Percentiles rank a stretch among this genome's conserved stretches.
These are phyloP conservation scores for Alternaria consortialis DNA, from an alignment of 2,329 filamentous ascomycete species.

Conservation along the genomic window DNA sequence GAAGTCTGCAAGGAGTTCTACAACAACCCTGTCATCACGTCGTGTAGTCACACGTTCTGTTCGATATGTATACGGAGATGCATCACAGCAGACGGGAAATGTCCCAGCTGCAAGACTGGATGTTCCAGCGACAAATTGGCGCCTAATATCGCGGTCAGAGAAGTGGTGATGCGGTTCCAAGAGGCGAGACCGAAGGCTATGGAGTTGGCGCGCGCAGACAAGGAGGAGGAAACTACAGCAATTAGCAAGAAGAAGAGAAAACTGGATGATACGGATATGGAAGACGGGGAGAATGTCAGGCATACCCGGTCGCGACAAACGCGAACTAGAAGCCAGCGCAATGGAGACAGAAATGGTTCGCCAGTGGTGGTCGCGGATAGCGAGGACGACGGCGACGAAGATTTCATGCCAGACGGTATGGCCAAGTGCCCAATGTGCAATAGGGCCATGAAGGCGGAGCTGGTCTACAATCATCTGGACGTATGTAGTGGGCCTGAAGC, in stretches of 20 bases:
- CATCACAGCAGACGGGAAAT: slow-evolving; percentile 83
- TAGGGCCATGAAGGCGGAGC: slow-evolving; percentile 78
- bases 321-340: slow-evolving; percentile 50
- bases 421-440: slow-evolving; percentile 86
- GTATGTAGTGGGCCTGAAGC: slow-evolving; percentile 60
- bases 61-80: slow-evolving; percentile 92
- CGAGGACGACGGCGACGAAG: slow-evolving; percentile 54
- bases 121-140: slow-evolving; percentile 88
- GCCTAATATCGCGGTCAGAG: slow-evolving; percentile 84
- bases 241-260: slow-evolving; percentile 58
- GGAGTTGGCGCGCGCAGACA: slow-evolving; percentile 66
- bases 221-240: slow-evolving; percentile 25
- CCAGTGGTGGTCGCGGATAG: slow-evolving; percentile 51
- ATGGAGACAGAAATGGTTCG: slow-evolving; percentile 37
- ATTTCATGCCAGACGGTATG: slow-evolving; percentile 70
- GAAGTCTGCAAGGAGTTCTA: slow-evolving; percentile 99
- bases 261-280: slow-evolving; percentile 59
- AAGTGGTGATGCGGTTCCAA: slow-evolving; percentile 82
- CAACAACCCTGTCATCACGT: slow-evolving; percentile 91
- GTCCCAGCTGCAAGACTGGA: slow-evolving; percentile 79
- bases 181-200: slow-evolving; percentile 70
- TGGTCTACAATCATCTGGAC: slow-evolving; percentile 84
- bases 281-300: slow-evolving; percentile 50
- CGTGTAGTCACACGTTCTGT: slow-evolving; percentile 95
- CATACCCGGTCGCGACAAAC: slow-evolving; percentile 48